Evolutionary conservation across 805 yeast species (phyloP), one percentile per base, ranked within the genome.

Genomic region (Saturnispora mendoncae): DNA sequence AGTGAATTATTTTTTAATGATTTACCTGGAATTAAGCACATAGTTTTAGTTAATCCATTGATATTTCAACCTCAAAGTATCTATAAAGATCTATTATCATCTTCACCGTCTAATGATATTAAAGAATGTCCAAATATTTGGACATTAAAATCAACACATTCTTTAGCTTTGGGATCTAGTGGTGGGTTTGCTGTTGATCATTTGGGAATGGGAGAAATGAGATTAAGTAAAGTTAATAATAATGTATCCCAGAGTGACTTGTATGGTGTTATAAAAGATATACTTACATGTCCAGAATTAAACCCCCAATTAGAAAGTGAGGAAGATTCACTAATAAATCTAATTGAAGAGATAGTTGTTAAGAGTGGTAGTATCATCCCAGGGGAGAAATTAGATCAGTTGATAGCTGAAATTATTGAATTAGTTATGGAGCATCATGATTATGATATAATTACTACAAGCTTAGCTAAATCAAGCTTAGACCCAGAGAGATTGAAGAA

Each of bases 201-300:
- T 38, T 20, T 31, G 8, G 6, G 23, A 19, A 35, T 34, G 43
- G 43, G 38, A 8, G 39, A 34, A 21, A 39, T 39, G 32, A 28
- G 38, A 24, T 27, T 39, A 30, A 34, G 33, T 13, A 37, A 29
- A 23, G 18, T 37, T 12, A 31, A 31, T 24, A 23, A 14, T n/a
- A 14, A 23, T 4, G 4, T 32, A 12, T 13, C 24, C 12, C 39
- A 28, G 18, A 15, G 29, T 10, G 43, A 33, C 15, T 8, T 32
- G 19, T 3, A 13, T 7, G 36, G 36, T 15, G 32, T 38, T n/a
- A 17, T 38, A n/a, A 27, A 13, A 17, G 23, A 35, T 17, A 25
- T 35, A 14, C 13, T 35, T 8, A 12, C 14, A 15, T 14, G 19
- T 20, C 36, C 36, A 4, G 36, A 33, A n/a, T n/a, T 33, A 23